Conservation (phyloP, 202 grass and related monocot species). For the Panicum hallii region DNA sequence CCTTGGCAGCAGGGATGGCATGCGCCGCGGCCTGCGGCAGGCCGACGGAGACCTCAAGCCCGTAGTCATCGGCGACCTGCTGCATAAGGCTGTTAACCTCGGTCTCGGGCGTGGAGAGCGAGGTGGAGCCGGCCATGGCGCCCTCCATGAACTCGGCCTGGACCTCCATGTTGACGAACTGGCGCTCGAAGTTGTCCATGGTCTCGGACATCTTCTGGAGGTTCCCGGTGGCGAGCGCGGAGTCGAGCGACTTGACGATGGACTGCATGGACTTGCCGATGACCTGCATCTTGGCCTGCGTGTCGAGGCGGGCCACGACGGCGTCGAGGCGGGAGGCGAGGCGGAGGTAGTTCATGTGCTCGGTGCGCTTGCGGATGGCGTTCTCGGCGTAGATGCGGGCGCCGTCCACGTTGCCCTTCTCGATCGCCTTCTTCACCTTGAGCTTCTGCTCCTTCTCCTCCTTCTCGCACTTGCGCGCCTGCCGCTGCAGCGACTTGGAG, state of each 20-base stretch:
- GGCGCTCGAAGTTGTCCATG: conserved; percentile 88
- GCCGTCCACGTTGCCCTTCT: conserved; percentile 96
- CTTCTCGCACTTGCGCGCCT: conserved; percentile 98
- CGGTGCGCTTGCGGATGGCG: conserved; percentile 92
- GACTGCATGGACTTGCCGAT: conserved; percentile 88
- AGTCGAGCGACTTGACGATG: conserved; percentile 90
- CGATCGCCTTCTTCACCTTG: conserved; percentile 99
- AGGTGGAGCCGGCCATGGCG: conserved; percentile 84
- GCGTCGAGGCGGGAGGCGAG: conserved; percentile 96
- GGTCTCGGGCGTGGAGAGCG: conserved; percentile 90
- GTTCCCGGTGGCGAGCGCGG: conserved; percentile 77
- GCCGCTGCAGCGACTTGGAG: conserved; percentile 89
- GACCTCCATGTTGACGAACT: conserved; percentile 99
- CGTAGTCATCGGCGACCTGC: conserved; percentile 93
- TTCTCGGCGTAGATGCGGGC: conserved; percentile 98
- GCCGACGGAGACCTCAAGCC: conserved; percentile 89
- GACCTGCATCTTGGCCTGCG: conserved; percentile 98
- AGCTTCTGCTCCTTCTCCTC: conserved; percentile 97
- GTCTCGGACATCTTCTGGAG: conserved; percentile 99
- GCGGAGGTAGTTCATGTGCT: conserved; percentile 98
- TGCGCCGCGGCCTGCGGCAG: conserved; percentile 78
- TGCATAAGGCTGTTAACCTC: conserved; percentile 99
- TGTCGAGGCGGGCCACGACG: conserved; percentile 89
- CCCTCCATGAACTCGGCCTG: conserved; percentile 99
- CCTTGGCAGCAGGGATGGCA: conserved; percentile 79